Percentiles rank a stretch among this genome's conserved stretches.
These are phyloP conservation scores for Mycena olivaceomarginata DNA, from an alignment of 768 basidiomycete species.

Conservation along the genomic window DNA sequence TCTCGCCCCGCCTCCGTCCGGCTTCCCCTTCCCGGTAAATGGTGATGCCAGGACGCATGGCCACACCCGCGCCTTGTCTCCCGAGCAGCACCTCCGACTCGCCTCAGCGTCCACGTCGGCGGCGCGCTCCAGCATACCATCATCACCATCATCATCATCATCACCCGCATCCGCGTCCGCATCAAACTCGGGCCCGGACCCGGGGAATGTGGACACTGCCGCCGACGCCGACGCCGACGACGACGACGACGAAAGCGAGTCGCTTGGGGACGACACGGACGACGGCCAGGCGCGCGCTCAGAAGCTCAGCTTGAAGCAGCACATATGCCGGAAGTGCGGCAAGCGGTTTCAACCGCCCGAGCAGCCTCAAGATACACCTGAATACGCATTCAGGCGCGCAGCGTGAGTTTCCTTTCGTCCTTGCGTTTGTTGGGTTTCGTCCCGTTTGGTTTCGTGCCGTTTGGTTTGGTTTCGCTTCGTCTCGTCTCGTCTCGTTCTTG, in stretches of 20 bases:
- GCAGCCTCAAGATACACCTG: constrained; percentile 78
- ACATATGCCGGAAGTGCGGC: constrained; percentile 71
- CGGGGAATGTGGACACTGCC: no score
- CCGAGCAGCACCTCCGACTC: no score
- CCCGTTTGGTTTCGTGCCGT: background rate
- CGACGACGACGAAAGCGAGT: constrained; percentile 29
- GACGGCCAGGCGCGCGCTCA: constrained; percentile 43
- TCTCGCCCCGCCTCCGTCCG: no score
- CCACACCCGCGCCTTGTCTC: no score
- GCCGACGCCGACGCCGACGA: constrained; percentile 11
- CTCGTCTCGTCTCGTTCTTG: no score
- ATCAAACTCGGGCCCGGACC: no score
- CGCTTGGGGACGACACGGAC: constrained; percentile 45
- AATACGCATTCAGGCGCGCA: constrained; percentile 83
- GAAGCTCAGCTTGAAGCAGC: constrained; percentile 54
- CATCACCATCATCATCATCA: background rate
- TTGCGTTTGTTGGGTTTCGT: no score
- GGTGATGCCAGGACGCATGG: no score
- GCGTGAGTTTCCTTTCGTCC: constrained; percentile 62
- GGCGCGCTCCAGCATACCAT: background rate
- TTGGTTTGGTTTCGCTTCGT: no score
- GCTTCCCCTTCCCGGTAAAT: no score
- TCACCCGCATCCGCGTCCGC: no score
- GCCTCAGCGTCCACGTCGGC: no score
- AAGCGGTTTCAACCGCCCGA: constrained; percentile 84